Evolutionary conservation across 176 grass and related monocot species (phyloP).

Genomic region (Bothriochloa decipiens): DNA sequence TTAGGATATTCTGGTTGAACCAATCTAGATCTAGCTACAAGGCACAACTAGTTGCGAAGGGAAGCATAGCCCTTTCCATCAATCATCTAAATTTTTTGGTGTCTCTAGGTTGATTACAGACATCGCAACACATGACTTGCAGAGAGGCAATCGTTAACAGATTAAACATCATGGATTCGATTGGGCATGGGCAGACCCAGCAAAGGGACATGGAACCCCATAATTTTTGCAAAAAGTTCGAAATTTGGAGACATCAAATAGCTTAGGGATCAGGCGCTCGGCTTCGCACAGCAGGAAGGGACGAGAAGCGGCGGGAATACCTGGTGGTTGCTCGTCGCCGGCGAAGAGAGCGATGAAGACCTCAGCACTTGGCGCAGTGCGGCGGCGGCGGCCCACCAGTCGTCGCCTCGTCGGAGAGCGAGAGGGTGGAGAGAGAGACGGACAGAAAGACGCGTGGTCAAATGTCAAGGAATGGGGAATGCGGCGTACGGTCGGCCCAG

Average conservation of each 20-base stretch:
- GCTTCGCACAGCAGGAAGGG: background rate
- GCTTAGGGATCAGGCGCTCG: background rate
- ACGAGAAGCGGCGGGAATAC: background rate
- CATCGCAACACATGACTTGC: background rate
- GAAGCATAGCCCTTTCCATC: background rate
- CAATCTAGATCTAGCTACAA: background rate
- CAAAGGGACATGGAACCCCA: background rate
- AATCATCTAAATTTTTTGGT: background rate
- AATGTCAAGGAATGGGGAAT: background rate
- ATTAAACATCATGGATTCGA: background rate
- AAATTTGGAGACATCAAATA: background rate
- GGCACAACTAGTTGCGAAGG: background rate
- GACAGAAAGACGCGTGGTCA: background rate
- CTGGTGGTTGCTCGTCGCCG: background rate
- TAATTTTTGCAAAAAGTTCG: background rate
- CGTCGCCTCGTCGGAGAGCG: background rate
- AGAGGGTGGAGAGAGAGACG: background rate
- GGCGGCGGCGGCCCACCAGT: background rate
- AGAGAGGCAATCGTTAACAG: background rate
- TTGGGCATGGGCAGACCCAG: background rate
- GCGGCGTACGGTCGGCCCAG: background rate
- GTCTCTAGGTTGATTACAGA: background rate
- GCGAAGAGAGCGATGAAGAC: background rate
- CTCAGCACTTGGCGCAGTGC: background rate
- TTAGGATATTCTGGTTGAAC: constrained; percentile 3